These are phyloP conservation scores for Phylloporus rhodoxanthus DNA, from an alignment of 768 basidiomycete genomes.

Conservation along the genomic window DNA sequence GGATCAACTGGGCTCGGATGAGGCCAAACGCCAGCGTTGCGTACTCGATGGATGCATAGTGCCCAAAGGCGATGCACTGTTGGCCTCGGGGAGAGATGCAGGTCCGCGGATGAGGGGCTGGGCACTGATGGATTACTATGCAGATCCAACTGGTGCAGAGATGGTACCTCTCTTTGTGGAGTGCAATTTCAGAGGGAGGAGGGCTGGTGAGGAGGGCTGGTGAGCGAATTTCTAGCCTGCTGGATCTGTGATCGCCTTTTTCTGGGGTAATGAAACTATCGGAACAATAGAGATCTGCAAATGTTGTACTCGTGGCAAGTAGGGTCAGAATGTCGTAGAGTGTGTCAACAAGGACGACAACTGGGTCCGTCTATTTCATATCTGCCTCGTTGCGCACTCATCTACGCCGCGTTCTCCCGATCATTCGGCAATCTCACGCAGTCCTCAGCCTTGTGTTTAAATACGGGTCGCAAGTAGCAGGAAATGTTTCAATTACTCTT, in stretches of 20 bases:
- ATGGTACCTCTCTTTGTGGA: conserved; percentile 68
- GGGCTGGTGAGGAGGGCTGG: conserved; percentile 40
- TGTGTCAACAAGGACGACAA: not conserved
- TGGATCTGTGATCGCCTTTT: not conserved
- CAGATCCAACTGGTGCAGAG: conserved; percentile 45
- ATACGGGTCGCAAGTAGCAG: conserved; percentile 7
- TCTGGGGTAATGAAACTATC: not conserved
- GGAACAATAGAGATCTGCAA: not conserved
- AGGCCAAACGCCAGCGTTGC: not conserved
- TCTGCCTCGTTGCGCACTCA: conserved; percentile 21
- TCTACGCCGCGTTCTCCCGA: conserved; percentile 8
- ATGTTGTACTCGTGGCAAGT: not conserved
- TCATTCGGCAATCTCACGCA: conserved; percentile 6
- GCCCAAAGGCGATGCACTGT: not conserved
- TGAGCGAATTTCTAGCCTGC: not conserved
- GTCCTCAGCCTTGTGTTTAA: conserved; percentile 23
- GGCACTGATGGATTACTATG: conserved; percentile 70
- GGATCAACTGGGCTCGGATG: conserved; percentile 35
- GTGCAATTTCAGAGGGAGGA: conserved; percentile 63
- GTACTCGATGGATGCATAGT: not conserved
- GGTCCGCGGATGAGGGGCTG: conserved; percentile 60
- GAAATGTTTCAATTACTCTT: conserved; percentile 10
- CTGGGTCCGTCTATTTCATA: not conserved
- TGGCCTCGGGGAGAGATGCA: not conserved
- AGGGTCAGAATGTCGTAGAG: not conserved